These are phyloP conservation scores for Aspergillus sp. DNA, from an alignment of 2,329 filamentous ascomycete genomes.

Conservation along the genomic window DNA sequence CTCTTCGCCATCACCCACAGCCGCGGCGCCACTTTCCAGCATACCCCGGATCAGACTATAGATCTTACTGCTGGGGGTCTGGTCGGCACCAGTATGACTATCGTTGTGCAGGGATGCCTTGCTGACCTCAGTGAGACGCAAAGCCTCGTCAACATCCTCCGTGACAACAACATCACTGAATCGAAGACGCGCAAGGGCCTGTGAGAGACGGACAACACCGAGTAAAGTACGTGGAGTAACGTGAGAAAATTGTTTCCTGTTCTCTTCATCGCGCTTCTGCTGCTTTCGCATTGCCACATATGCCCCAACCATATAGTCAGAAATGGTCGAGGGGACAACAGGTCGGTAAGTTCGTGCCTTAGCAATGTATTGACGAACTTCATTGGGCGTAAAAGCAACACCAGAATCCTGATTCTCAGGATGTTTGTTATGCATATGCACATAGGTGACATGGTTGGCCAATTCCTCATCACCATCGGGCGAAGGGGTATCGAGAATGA, in stretches of 20 bases:
- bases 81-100: slow-evolving; percentile 57
- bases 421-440: slow-evolving; percentile 95
- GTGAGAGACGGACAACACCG: slow-evolving; percentile 85
- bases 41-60: slow-evolving; percentile 90
- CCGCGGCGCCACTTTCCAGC: slow-evolving; percentile 75
- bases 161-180: slow-evolving; percentile 81
- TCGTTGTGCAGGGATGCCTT: slow-evolving; percentile 85
- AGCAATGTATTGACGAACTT: slow-evolving; percentile 94
- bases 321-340: slow-evolving; percentile 75
- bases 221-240: slow-evolving; percentile 91
- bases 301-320: slow-evolving; percentile 94
- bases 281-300: slow-evolving; percentile 92
- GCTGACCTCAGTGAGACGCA: slow-evolving; percentile 85
- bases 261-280: slow-evolving; percentile 85
- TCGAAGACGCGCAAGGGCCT: slow-evolving; percentile 85
- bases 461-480: slow-evolving; percentile 89
- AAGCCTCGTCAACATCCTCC: slow-evolving; percentile 92
- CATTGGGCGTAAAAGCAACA: slow-evolving; percentile 83
- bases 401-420: slow-evolving; percentile 66
- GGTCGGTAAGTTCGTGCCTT: slow-evolving; percentile 87
- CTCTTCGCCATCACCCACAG: slow-evolving; percentile 67
- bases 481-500: slow-evolving; percentile 89
- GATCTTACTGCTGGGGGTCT: slow-evolving; percentile 82
- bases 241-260: slow-evolving; percentile 88
- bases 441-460: slow-evolving; percentile 89